Evolutionary conservation across 1,284 basidiomycete species (phyloP), one percentile per base, ranked within the genome.

Genomic region (Puccinia triticina): DNA sequence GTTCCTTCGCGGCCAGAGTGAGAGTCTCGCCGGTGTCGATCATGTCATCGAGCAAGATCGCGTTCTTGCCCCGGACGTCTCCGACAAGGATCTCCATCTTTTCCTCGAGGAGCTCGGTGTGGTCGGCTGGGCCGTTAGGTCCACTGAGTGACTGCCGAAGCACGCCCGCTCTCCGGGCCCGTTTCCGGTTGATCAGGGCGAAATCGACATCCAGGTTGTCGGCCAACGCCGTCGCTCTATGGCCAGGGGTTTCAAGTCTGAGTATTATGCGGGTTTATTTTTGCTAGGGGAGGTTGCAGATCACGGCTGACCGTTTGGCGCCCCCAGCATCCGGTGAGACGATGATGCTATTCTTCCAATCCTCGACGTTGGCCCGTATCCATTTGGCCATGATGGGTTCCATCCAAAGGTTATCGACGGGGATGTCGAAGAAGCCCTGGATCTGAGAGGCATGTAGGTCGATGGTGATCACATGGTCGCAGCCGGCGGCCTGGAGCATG

Each of bases 351-450:
- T 97, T 90, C 85, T 91, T 88, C 96, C 96, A 99, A 64, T 90
- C 92, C 1, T 91, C 90, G 82, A 99, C 94, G 86, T 92, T 90
- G 75, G 91, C 89, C 88, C 96, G 96, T 89, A 99, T 96, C 88
- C 88, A 88, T 59, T 87, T 74, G 32, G 85, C 83, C 85, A 86
- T 86, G 48, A 85, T 85, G 21, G 85, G 86, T 84, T 86, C 86
- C 23, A 84, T 86, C 84, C 92, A 97, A 79, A 97, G 89, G 88
- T 99, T 99, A 89, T 99, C 96, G 82, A 98, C 96, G 23, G 96
- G 97, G 85, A 99, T 96, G 88, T 99, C 95, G 87, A 99, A 99
- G 90, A 99, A 99, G 16, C 96, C 96, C 88, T 99, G 96, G 84
- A 99, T 98, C 89, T 99, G 96, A 85, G 93, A 95, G 16, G 96